These are phyloP conservation scores for Pleodorina starrii DNA, from an alignment of 139 green algal genomes.

Conservation along the genomic window DNA sequence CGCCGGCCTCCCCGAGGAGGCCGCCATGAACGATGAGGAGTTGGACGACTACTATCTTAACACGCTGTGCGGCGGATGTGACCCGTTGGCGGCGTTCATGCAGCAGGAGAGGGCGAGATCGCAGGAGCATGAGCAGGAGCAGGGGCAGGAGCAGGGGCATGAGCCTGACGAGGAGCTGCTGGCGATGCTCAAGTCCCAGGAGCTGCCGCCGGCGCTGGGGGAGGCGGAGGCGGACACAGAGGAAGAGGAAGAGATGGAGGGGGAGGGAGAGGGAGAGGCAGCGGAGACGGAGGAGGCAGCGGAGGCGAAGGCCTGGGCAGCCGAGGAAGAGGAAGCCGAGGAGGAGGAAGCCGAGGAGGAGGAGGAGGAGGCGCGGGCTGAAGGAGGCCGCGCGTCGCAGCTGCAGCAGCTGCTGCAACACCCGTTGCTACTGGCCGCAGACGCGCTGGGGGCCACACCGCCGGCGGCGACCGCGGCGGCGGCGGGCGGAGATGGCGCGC, in stretches of 20 bases:
- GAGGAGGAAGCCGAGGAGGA: not conserved
- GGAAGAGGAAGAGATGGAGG: not conserved
- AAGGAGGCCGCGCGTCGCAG: no score
- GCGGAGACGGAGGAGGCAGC: not conserved
- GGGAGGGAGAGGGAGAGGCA: not conserved
- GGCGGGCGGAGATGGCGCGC: no score
- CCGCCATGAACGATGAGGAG: slow-evolving; percentile 38
- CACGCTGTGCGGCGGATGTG: slow-evolving; percentile 30
- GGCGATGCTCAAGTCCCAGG: not conserved
- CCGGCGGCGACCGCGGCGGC: no score
- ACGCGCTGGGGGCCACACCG: no score
- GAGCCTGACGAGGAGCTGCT: no score
- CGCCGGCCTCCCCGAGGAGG: not conserved
- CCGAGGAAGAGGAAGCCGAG: not conserved
- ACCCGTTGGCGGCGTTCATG: slow-evolving; percentile 33
- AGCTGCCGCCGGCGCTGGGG: not conserved
- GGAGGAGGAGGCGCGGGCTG: no score
- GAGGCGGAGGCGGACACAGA: not conserved
- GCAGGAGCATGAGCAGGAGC: not conserved
- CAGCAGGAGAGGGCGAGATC: slow-evolving; percentile 17
- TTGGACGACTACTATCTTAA: slow-evolving; percentile 41
- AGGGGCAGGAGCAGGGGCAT: not conserved
- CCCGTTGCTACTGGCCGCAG: no score
- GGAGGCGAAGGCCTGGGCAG: not conserved
- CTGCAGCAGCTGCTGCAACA: no score